Percentiles rank a stretch among this genome's conserved stretches.
Evolutionary conservation across 441 rosid genomes (phyloP).

Genomic region (Gossypium trilobum): DNA sequence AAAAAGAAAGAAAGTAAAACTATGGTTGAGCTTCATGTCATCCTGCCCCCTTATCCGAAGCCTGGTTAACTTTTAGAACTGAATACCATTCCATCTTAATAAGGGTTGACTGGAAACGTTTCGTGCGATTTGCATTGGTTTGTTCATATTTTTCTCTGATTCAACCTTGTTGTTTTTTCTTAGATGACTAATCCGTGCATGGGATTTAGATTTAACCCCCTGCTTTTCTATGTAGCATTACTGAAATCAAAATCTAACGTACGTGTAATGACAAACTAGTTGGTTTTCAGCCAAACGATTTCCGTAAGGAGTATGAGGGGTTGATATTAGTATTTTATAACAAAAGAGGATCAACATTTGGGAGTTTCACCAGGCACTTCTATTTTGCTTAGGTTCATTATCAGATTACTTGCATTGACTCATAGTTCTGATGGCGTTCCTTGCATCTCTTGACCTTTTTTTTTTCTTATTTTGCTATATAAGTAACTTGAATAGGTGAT

Average conservation of each 20-base stretch:
- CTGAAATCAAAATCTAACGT: conserved; percentile 2
- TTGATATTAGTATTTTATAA: background rate
- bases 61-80: background rate
- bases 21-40: conserved; percentile 17
- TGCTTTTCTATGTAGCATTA: background rate
- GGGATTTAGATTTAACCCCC: background rate
- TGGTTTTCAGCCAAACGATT: conserved; percentile 1
- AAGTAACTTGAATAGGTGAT: background rate
- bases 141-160: background rate
- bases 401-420: background rate
- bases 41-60: conserved; percentile 24
- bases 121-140: conserved; percentile 7
- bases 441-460: background rate
- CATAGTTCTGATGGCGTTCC: background rate
- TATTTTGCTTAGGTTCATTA: background rate
- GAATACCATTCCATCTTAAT: background rate
- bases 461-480: background rate
- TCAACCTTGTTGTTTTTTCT: background rate
- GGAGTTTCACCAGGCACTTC: background rate
- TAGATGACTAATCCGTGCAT: background rate
- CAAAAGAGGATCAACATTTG: background rate
- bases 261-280: background rate
- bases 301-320: background rate
- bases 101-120: background rate
- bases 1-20: background rate